These are phyloP conservation scores for Phascolomyces articulosus DNA, from an alignment of 371 early-diverging fungal genomes.

Conservation along the genomic window DNA sequence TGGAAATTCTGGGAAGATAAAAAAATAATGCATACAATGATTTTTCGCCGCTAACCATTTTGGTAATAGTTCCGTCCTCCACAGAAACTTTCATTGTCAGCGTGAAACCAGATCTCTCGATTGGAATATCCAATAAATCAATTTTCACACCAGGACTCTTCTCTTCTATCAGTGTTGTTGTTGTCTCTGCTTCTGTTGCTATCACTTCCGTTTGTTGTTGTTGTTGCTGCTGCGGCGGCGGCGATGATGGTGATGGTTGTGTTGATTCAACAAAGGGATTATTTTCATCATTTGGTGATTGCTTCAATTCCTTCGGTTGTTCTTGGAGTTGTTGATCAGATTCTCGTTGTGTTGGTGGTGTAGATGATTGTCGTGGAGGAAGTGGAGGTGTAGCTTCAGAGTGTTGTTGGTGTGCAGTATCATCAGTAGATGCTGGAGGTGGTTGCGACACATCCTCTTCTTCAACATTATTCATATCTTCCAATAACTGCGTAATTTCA, in stretches of 20 bases:
- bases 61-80: not conserved
- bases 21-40: conserved; percentile 5
- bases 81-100: conserved; percentile 4
- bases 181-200: not conserved
- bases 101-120: not conserved
- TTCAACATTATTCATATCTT: conserved; percentile 30
- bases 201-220: too few species aligned
- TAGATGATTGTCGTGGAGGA: too few species aligned
- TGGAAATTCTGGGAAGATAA: not conserved
- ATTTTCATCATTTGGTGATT: too few species aligned
- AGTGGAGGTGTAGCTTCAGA: not conserved
- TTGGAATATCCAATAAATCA: not conserved
- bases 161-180: not conserved
- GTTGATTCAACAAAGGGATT: too few species aligned
- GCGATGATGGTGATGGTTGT: too few species aligned
- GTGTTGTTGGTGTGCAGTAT: not conserved
- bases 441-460: not conserved
- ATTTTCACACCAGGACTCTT: not conserved
- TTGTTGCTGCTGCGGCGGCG: too few species aligned
- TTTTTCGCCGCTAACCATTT: conserved; percentile 2
- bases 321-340: too few species aligned
- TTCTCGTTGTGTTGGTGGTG: too few species aligned
- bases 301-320: too few species aligned
- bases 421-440: conserved; percentile 5
- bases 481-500: conserved; percentile 35